phyloP scores from a whole-genome alignment of 805 yeast species.

The Candida coquimbonensis region DNA sequence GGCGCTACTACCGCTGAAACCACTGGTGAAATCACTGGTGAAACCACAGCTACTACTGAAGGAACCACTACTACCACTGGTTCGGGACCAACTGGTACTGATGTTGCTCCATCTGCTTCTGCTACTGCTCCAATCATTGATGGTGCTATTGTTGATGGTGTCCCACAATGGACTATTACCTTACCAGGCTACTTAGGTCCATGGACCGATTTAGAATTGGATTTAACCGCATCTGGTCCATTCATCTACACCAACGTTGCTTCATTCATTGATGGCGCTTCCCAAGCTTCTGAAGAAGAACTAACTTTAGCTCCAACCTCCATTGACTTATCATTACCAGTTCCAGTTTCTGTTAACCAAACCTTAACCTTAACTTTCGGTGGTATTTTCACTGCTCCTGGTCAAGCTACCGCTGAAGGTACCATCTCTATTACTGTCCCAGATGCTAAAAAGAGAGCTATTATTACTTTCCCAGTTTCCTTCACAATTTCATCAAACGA shows the following conservation, averaged over 20 bases:
- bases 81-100: neutral
- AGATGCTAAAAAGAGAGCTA: conserved; percentile 10
- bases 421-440: conserved; percentile 6
- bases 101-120: neutral
- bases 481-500: conserved; percentile 6
- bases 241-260: conserved; percentile 1
- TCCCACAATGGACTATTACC: neutral
- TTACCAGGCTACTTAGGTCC: conserved; percentile 3
- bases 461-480: conserved; percentile 5
- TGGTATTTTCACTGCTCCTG: conserved; percentile 5
- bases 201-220: neutral
- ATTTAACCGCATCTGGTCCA: neutral
- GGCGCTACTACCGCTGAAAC: neutral
- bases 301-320: neutral
- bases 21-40: no score
- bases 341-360: neutral
- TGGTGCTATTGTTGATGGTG: neutral
- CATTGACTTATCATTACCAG: neutral
- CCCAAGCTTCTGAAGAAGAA: neutral
- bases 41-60: no score
- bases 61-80: neutral
- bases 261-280: conserved; percentile 2
- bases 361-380: neutral
- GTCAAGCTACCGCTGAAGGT: conserved; percentile 3
- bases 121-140: neutral